Conservation (phyloP, 2,329 filamentous ascomycete genomes). For the Colletotrichum gigasporum region DNA sequence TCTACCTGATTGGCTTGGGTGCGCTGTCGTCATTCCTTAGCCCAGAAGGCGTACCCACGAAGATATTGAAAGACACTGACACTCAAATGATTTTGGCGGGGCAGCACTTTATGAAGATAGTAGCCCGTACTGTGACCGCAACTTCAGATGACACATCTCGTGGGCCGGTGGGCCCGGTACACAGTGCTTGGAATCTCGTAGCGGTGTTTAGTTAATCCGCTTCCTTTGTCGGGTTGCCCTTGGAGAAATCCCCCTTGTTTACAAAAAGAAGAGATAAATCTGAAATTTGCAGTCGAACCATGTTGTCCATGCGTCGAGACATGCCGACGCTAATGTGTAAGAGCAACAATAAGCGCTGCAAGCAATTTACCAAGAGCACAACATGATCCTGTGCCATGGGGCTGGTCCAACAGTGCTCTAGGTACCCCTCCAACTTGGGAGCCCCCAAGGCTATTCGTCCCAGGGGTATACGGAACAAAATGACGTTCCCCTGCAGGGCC, state of each 20-base stretch:
- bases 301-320: neutral
- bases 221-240: neutral
- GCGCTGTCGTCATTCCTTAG: slow-evolving; percentile 29
- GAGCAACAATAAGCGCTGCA: neutral
- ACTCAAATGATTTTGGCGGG: slow-evolving; percentile 23
- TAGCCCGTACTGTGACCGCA: slow-evolving; percentile 14
- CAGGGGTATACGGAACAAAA: slow-evolving; percentile 27
- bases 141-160: slow-evolving; percentile 13
- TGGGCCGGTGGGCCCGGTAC: slow-evolving; percentile 11
- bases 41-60: slow-evolving; percentile 15
- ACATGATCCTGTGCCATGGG: neutral
- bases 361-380: neutral
- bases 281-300: neutral
- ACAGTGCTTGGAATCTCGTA: neutral
- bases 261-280: neutral
- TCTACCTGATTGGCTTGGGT: slow-evolving; percentile 22
- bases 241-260: neutral
- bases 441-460: slow-evolving; percentile 8
- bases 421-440: no score
- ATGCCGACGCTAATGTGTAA: neutral
- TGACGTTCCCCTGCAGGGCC: slow-evolving; percentile 31
- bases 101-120: slow-evolving; percentile 13
- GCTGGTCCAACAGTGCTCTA: slow-evolving; percentile 13
- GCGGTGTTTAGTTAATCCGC: slow-evolving; percentile 30
- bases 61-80: slow-evolving; percentile 29